Evolutionary conservation across 257 asterid genomes (phyloP), one percentile per base, ranked within the genome.

Genomic region (Echium plantagineum): DNA sequence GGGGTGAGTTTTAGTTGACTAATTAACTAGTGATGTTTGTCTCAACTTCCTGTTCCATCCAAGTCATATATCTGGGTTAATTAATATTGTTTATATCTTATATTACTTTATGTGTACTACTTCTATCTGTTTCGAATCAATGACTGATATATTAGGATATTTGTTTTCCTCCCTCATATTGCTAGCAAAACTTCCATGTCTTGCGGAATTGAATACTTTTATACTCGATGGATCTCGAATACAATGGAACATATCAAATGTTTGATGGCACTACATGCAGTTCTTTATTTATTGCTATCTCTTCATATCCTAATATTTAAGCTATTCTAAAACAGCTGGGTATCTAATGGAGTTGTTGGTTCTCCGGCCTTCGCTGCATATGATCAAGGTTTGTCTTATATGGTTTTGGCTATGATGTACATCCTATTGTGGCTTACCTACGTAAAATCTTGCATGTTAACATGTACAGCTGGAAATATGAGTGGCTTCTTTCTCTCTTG

Each of bases 341-440:
- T 93, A 62, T 81, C 97, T 56, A 93, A 93, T 58, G 97, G 99
- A 48, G 89, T 93, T 15, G 91, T 89, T 66, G 99, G 99, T 62
- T 93, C 99, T 64, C 99, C 99, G 66, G 97, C 99, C 67, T 93
- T 93, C 83, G 99, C 99, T 24, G 99, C 99, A 63, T 93, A 72
- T 54, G 97, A 93, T 83, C 97, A 93, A 84, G 99, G 99, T 93
- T 75, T 56, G 77, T 65, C 57, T 58, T 53, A 5, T 48, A 64
- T 10, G 47, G 47, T 16, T 15, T 42, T n/a, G 53, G 30, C 56
- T 38, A 32, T 56, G 9, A 21, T 35, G 16, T 63, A 30, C n/a
- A 18, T 63, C 16, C 31, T 28, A 26, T 38, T 52, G 56, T 52
- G 55, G 15, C 17, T 31, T 55, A 46, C 15, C 47, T 35, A 35